Evolutionary conservation across 148 eudicot species (phyloP).

Genomic region (Euryodendron excelsum): DNA sequence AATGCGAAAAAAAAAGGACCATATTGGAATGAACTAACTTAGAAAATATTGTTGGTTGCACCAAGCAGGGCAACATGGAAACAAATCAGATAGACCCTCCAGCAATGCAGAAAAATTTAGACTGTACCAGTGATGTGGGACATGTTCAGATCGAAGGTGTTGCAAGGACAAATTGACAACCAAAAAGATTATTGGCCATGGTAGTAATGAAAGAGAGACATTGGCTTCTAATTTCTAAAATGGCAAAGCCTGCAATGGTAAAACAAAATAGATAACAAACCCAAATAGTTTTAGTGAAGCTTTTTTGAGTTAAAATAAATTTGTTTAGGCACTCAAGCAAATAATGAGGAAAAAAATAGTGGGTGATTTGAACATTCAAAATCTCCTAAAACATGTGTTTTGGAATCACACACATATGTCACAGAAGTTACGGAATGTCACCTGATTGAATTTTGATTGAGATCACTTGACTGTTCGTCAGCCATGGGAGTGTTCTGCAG

Average conservation of each 20-base stretch:
- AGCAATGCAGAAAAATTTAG: background rate
- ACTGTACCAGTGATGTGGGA: background rate
- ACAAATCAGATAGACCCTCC: background rate
- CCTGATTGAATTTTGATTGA: conserved; percentile 32
- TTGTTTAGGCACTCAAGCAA: background rate
- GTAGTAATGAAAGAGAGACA: background rate
- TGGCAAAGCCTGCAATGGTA: too few relatives aligned
- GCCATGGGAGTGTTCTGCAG: conserved; percentile 24
- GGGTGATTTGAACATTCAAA: background rate
- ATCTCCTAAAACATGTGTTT: background rate
- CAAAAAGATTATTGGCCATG: background rate
- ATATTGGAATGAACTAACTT: background rate
- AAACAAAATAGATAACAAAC: background rate
- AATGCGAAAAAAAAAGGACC: background rate
- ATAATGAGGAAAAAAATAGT: background rate
- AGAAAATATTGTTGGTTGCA: background rate
- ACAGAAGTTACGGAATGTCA: conserved; percentile 10
- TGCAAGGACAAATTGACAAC: background rate
- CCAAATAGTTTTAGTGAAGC: background rate
- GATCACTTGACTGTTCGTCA: conserved; percentile 30
- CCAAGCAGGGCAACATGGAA: background rate
- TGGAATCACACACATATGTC: background rate
- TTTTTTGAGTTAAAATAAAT: background rate
- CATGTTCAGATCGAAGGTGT: background rate
- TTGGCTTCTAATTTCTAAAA: background rate